Conservation (phyloP, 306 rosid genomes). For the Gillenia trifoliata region DNA sequence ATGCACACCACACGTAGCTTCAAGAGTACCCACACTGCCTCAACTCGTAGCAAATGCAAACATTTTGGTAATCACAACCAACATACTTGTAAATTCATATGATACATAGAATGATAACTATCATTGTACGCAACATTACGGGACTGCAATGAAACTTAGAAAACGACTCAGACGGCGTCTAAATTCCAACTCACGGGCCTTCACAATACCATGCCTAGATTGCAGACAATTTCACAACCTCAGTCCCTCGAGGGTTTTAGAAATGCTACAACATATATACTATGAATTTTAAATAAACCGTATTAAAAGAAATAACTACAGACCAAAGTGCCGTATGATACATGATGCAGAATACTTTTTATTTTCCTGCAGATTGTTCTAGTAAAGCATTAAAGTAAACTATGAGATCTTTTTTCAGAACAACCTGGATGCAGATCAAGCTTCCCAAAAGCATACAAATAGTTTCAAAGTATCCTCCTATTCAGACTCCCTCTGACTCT, state of each 20-base stretch:
- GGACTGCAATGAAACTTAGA: neutral
- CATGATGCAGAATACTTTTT: neutral
- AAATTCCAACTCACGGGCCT: neutral
- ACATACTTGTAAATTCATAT: neutral
- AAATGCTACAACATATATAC: neutral
- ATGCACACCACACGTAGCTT: too few species aligned
- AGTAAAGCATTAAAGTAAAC: constrained; percentile 7
- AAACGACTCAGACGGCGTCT: neutral
- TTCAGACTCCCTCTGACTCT: constrained; percentile 16
- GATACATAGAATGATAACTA: neutral
- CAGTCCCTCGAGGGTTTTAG: neutral
- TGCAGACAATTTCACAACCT: neutral
- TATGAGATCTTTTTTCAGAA: constrained; percentile 29
- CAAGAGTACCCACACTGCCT: too few species aligned
- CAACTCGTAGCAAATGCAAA: neutral
- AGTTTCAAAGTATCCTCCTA: neutral
- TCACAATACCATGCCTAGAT: neutral
- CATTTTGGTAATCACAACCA: neutral
- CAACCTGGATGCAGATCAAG: constrained; percentile 23
- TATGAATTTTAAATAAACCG: constrained; percentile 11
- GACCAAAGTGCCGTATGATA: constrained; percentile 14
- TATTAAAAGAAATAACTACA: constrained; percentile 20
- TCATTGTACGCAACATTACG: neutral
- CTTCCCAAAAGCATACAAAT: constrained; percentile 25
- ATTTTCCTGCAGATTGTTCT: neutral